These are phyloP conservation scores for Castanopsis chinensis DNA, from an alignment of 306 rosid genomes.

Conservation along the genomic window DNA sequence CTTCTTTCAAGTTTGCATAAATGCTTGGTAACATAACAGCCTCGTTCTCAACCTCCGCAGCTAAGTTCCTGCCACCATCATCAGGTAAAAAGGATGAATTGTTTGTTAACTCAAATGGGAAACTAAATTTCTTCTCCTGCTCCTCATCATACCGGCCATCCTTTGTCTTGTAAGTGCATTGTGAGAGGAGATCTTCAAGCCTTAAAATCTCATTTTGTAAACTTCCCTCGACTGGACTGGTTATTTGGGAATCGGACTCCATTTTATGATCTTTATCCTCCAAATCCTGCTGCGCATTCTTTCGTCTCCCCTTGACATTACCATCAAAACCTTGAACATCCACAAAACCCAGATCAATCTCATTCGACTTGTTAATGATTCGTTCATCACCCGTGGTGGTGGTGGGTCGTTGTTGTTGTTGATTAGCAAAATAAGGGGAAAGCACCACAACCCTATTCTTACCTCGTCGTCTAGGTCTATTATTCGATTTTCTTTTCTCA, in stretches of 20 bases:
- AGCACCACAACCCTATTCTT: too few relatives aligned
- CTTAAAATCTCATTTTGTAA: background rate
- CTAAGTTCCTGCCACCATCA: background rate
- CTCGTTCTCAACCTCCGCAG: background rate
- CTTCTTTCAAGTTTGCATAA: background rate
- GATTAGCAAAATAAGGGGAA: too few relatives aligned
- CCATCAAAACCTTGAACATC: background rate
- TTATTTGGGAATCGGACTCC: background rate
- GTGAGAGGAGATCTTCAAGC: conserved; percentile 15
- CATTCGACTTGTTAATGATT: background rate
- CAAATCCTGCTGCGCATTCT: background rate
- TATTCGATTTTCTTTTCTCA: too few relatives aligned
- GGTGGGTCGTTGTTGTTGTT: too few relatives aligned
- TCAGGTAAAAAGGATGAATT: background rate
- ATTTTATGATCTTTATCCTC: background rate
- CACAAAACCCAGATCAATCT: background rate
- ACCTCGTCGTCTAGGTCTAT: too few relatives aligned
- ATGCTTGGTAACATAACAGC: background rate
- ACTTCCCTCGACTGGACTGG: background rate
- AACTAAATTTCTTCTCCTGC: background rate
- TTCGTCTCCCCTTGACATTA: background rate
- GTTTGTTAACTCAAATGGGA: background rate
- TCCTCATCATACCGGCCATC: background rate
- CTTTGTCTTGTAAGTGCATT: background rate
- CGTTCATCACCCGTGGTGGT: too few relatives aligned